Base-by-base conservation (phyloP, 1,284 basidiomycete genomes). In the Fomitiporia mediterranea region DNA sequence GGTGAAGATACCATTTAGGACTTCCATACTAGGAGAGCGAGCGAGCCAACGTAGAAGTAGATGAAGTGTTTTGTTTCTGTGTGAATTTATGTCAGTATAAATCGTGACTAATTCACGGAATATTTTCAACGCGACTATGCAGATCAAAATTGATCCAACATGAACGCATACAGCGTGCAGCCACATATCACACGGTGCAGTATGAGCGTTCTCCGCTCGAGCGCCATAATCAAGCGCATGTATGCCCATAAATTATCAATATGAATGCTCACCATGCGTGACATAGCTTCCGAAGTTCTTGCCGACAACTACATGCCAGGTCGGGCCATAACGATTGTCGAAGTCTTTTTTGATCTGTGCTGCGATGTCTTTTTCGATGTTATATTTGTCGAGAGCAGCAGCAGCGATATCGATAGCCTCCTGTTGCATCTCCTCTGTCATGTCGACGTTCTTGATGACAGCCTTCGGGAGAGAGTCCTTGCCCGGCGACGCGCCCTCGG, bases 241-340 rank as follows among this genome's bases (percentile, higher is more conserved):
- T 5, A 9, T 17, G 25, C 11, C 21, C 27, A 15, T 19, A 43
- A 17, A 28, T 9, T 17, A 2, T 2, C 23, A 30, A 47, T 34
- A 37, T 51, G 25, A 46, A 51, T 40, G 61, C 90, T 69, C 64
- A 97, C 94, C 94, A 68, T 98, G 95, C 30, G 94, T 98, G 47
- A 98, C 95, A 69, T 95, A 98, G 74, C 91, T 94, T 47, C 94
- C 94, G 82, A 94, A 95, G 77, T 95, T 94, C 79, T 96, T 97
- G 58, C 95, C 95, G 32, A 98, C 95, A 62, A 99, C 93, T 68
- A 92, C 91, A 71, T 98, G 95, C 96, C 96, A 98, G 62, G 96
- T 98, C 51, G 94, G 82, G 25, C 91, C 91, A 66, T 92, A 88
- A 70, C 87, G 79, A 72, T 84, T 79, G 79, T 99, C 95, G 71